Base-by-base conservation (phyloP, 306 rosid genomes). In the Vigna mungo region DNA sequence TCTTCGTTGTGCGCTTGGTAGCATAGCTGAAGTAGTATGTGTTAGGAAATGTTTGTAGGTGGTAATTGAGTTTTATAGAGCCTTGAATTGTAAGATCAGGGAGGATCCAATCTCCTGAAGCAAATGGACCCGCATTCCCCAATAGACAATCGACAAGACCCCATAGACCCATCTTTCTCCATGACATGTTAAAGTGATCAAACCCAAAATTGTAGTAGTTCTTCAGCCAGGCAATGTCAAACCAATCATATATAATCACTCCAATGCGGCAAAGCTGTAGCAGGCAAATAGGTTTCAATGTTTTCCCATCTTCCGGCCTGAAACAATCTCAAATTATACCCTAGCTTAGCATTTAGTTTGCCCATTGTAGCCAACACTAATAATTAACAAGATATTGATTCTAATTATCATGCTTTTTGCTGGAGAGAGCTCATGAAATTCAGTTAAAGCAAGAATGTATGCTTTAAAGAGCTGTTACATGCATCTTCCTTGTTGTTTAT, bases 81-180 rank as follows among this genome's bases (percentile, higher is more conserved):
- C 99, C 99, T 85, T 96, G 99, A 72, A 96, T 91, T 46, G 99
- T 91, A 44, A 96, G 98, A 88, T 96, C 98, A 0, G 99, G 98
- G 25, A 96, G 97, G 89, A 96, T 89, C 99, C 99, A 96, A 74
- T 96, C 99, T 3, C 89, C 94, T 9, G 98, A 87, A 51, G 99
- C 89, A 74, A 92, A 92, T 2, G 99, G 98, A 59, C 99, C 98
- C 0, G 93, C 59, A 83, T 89, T 85, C 30, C 99, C 99, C 75
- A 89, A 66, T 49, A 92, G 89, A 78, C 89, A 89, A 64, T 96
- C 89, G 62, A 87, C 73, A 71, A 96, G 94, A 65, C 97, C 99
- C 92, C 89, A 76, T 41, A 96, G 13, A 3, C 99, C 99, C 41
- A 85, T 79, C 80, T 86, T 92, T 80, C 70, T 89, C 98, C 99